These are phyloP conservation scores for Xylaria digitata DNA, from an alignment of 2,329 filamentous ascomycete genomes.

Conservation along the genomic window DNA sequence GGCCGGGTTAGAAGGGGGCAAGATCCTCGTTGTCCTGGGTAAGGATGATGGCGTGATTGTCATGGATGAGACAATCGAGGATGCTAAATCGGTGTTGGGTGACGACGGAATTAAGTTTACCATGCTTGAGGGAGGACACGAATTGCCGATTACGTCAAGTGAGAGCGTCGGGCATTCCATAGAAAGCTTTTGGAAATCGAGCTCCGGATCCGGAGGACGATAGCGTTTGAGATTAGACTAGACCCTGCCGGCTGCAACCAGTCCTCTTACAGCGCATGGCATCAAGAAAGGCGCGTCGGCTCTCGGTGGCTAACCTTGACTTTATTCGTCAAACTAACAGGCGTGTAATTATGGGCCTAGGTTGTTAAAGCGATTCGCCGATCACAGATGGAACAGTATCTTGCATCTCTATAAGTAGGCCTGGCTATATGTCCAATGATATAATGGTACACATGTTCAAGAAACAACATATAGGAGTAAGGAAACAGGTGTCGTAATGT, in stretches of 20 bases:
- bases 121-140: conserved; percentile 73
- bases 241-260: background rate
- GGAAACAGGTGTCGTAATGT: background rate
- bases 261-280: background rate
- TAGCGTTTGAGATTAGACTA: conserved; percentile 1
- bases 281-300: background rate
- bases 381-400: too few relatives aligned
- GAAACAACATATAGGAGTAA: background rate
- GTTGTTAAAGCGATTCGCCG: background rate
- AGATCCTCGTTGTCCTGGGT: conserved; percentile 74
- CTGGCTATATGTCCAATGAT: background rate
- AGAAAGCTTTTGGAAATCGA: conserved; percentile 38
- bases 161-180: conserved; percentile 64
- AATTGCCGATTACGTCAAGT: conserved; percentile 73
- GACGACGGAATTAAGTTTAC: conserved; percentile 66
- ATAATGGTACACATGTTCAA: background rate
- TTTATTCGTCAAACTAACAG: background rate
- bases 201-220: conserved; percentile 1
- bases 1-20: conserved; percentile 56
- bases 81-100: conserved; percentile 68
- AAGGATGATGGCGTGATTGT: conserved; percentile 74
- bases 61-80: conserved; percentile 71
- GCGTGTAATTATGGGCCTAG: background rate
- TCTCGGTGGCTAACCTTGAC: background rate
- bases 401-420: too few relatives aligned